Base-by-base conservation (phyloP, 179 eudicot genomes). In the Sideroxylon spinosum region DNA sequence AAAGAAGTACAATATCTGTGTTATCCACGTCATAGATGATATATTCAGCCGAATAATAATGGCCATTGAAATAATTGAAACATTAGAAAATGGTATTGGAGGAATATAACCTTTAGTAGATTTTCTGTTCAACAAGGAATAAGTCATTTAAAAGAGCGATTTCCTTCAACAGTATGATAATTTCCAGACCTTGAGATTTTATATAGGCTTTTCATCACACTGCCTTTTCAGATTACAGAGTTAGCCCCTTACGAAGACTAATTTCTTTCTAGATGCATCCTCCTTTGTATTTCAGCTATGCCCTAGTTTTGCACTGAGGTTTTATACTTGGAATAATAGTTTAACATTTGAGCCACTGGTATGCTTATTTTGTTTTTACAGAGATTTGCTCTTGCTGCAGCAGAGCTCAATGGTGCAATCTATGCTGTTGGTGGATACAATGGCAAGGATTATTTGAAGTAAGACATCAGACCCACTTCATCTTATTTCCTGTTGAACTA, bases 391-490 rank as follows among this genome's bases (percentile, higher is more conserved):
- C 89, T 88, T 78, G 96, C 96, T 81, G 94, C 91, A 63, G 96
- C 87, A 62, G 90, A 92, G 72, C 60, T 89, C 55, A 88, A 89
- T 78, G 97, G 97, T 53, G 90, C 82, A 63, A 68, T 95, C 25
- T 95, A 95, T 85, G 93, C 88, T 79, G 89, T 83, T 71, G 98
- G 99, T 81, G 99, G 99, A 80, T 92, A 79, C 80, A 90, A 95
- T 81, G 98, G 99, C 75, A 26, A 66, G 0, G 81, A 82, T 8
- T 95, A 95, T 81, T 76, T 95, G 69, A 84, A 83, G 98, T 94
- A 89, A 87, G 91, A 71, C 71, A 55, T 76, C 61, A 16, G 57
- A 64, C 53, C 20, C 64, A 72, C 71, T 71, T 57, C 26, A 9
- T 75, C 56, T 80, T 49, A 48, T 13, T 66, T 57, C 50, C 26